Evolutionary conservation across 2,329 filamentous ascomycete species (phyloP), one percentile per base, ranked within the genome.

Genomic region (Pseudogymnoascus sp.): DNA sequence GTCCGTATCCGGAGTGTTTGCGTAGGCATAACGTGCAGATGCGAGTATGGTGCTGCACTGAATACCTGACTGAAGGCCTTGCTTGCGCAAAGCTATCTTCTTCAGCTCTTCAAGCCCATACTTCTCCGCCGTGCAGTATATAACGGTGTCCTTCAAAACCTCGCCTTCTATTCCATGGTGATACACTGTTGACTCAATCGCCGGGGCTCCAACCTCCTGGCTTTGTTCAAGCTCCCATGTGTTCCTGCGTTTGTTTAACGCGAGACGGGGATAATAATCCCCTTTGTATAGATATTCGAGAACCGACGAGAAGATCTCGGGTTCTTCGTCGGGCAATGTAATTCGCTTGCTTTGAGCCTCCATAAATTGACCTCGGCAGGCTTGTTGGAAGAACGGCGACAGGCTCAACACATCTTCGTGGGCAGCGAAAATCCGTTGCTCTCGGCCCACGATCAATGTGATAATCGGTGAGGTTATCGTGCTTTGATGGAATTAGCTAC

Each of bases 281-380:
- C 91, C 91, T 76, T 95, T 95, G 82, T 95, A 95, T 61, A 97
- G 84, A 68, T 88, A 96, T 72, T 97, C 92, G 61, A 97, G 85
- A 9, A 97, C 82, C 5, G 88, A 91, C 6, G 90, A 95, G 74
- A 97, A 92, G 69, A 96, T 87, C 72, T 96, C 91, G 18, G 92
- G 91, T 68, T 92, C 87, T 74, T 96, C 92, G 63, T 93, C 85
- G 1, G 90, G 88, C 1, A 96, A 83, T 59, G 87, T 82, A 71
- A 96, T 88, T 60, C 87, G 86, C 75, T 90, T 91, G 71, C 78
- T 80, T 57, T 73, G 71, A 61, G 78, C 72, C n/a, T 73, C 82
- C 75, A 84, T 81, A 77, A 83, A 88, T 69, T 87, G 83, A 65
- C 79, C 80, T 61, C 81, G 80, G 65, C 86, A 82, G 43, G 81